Percentiles rank a stretch among this genome's conserved stretches.
Conservation (phyloP, 305 asterid genomes). For the Solanum hybrid region DNA sequence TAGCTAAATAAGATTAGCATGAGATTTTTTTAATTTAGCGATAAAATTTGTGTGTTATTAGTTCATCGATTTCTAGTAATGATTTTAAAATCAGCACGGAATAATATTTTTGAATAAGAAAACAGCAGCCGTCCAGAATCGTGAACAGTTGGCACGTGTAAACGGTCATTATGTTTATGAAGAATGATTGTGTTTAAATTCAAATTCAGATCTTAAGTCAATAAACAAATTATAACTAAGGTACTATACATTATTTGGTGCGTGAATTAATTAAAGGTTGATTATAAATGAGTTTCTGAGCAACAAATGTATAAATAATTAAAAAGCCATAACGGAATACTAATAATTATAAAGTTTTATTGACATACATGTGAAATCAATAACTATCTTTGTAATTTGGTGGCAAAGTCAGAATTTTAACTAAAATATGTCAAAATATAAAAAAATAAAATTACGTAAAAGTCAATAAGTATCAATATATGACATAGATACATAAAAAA, state of each 20-base stretch:
- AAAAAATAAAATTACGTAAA: too few species aligned
- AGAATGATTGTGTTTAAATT: conserved; percentile 5
- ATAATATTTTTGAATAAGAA: not conserved
- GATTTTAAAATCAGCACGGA: not conserved
- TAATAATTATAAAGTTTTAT: not conserved
- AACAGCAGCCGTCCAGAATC: not conserved
- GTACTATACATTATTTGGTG: not conserved
- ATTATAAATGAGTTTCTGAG: not conserved
- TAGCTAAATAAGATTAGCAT: not conserved
- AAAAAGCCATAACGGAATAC: not conserved
- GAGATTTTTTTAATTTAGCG: not conserved
- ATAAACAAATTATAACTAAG: not conserved
- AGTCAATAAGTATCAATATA: too few species aligned
- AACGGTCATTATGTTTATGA: not conserved
- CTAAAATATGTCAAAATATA: too few species aligned
- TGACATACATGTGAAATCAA: not conserved
- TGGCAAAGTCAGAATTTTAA: not conserved
- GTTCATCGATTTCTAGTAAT: not conserved
- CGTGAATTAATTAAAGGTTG: not conserved
- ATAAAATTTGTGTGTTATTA: not conserved
- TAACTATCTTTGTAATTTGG: not conserved
- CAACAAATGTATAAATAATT: not conserved
- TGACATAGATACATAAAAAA: too few species aligned
- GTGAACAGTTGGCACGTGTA: not conserved
- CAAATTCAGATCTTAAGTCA: not conserved